Evolutionary conservation across 2,329 filamentous ascomycete genomes (phyloP), one percentile per base, ranked within the genome.

Genomic region (Chaetomiaceae sp.): DNA sequence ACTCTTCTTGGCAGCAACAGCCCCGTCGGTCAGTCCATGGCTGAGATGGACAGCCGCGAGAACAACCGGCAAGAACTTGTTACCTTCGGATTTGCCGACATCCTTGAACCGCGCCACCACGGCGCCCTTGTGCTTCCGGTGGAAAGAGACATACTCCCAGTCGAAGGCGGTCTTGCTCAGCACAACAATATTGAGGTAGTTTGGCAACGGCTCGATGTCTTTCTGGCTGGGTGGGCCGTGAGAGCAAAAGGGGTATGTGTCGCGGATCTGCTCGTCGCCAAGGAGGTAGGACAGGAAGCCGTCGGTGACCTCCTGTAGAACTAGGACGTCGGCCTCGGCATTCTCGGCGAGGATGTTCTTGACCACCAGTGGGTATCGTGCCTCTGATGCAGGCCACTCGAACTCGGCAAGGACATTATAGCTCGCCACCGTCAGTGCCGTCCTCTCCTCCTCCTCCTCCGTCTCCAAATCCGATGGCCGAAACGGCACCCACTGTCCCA

Each of bases 291-390:
- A 72, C 0, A 87, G 73, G 55, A 86, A 85, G 36, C 80, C 73
- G 56, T 86, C 82, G 0, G 82, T 84, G 1, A 86, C 79, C 66
- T 86, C 84, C 63, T 87, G 76, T 5, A 87, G 71, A 3, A 80
- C 69, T 8, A 80, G 58, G 3, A 79, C 65, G 51, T 81, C 77
- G 7, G 78, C 69, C 0, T 62, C 53, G 3, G 75, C 75, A 7
- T 67, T 64, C 4, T 63, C 51, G 0, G 72, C 71, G 4, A 80
- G 61, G 2, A 81, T 64, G 51, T 73, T 78, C 6, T 65, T 60
- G 18, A 78, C 53, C 41, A 80, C 61, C 7, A 73, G 59, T 2
- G 72, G 64, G 52, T 79, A 73, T 27, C 77, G 69, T 16, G 60
- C 58, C 14, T 65, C 62, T 6, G 68, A 69, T 2, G 75, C 71